Percentiles rank a stretch among this genome's conserved stretches.
phyloP scores from a whole-genome alignment of 148 eudicot genomes.

The Cornus controversa region DNA sequence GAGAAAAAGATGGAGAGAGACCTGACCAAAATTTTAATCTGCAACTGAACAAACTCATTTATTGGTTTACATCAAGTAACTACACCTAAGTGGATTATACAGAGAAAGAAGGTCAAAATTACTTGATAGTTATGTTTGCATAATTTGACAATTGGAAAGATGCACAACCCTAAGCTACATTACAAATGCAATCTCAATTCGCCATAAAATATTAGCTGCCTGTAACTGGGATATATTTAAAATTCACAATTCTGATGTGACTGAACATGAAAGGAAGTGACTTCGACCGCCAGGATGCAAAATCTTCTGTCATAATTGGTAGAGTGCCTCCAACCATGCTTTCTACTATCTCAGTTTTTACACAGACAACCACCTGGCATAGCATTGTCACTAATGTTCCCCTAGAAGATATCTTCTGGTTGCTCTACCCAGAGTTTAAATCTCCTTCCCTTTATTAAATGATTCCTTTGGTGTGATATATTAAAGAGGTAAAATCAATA shows the following conservation, averaged over 20 bases:
- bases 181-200: neutral
- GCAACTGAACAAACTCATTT: neutral
- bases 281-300: too few relatives aligned
- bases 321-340: neutral
- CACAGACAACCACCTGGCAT: too few relatives aligned
- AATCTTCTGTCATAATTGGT: too few relatives aligned
- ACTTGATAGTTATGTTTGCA: neutral
- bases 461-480: neutral
- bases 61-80: neutral
- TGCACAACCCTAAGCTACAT: neutral
- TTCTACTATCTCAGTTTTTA: neutral
- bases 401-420: neutral
- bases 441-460: neutral
- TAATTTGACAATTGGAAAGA: neutral
- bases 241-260: neutral
- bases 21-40: neutral
- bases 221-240: neutral
- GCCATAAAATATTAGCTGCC: neutral
- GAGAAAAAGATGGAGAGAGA: conserved; percentile 3
- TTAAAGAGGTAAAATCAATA: too few relatives aligned
- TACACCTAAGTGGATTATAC: neutral
- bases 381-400: neutral
- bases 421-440: neutral
- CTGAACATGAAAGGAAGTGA: too few relatives aligned
- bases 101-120: neutral